These are phyloP conservation scores for Paramecium bursaria DNA, from an alignment of 73 alveolate species.

Conservation along the genomic window DNA sequence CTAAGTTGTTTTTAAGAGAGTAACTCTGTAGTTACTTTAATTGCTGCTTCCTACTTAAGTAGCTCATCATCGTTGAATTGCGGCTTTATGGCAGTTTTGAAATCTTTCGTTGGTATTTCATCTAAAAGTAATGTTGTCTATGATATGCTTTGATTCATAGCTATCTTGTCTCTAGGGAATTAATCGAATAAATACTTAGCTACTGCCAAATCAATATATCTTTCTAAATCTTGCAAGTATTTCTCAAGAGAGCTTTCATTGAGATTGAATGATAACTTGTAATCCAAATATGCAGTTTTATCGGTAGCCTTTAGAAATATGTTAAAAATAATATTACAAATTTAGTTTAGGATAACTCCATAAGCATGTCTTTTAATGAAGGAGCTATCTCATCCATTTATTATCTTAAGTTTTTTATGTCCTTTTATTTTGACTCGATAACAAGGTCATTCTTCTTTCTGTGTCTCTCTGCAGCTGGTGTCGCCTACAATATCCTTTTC, in stretches of 20 bases:
- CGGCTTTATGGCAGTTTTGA: conserved; percentile 18
- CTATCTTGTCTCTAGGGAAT: conserved; percentile 15
- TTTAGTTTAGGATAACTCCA: conserved; percentile 57
- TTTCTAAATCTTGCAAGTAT: conserved; percentile 65
- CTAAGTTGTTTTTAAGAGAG: background rate
- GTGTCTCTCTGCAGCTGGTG: conserved; percentile 69
- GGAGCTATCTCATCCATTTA: conserved; percentile 63
- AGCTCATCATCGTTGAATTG: conserved; percentile 51
- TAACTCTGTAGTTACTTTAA: background rate
- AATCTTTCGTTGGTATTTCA: conserved; percentile 67
- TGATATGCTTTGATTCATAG: conserved; percentile 50
- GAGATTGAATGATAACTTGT: conserved; percentile 64
- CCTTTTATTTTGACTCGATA: conserved; percentile 46
- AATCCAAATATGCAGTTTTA: conserved; percentile 53
- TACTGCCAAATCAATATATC: conserved; percentile 52
- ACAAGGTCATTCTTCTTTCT: conserved; percentile 61
- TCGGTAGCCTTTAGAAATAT: conserved; percentile 20
- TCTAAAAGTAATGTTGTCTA: conserved; percentile 60
- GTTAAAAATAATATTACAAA: conserved; percentile 5
- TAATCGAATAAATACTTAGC: conserved; percentile 2
- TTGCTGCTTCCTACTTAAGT: background rate
- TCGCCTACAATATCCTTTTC: conserved; percentile 52
- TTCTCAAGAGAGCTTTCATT: conserved; percentile 64
- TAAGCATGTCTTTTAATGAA: conserved; percentile 12
- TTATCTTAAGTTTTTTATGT: conserved; percentile 59